A percentile compares a stretch with the other conserved stretches of the same genome.
Evolutionary conservation across 2,329 filamentous ascomycete genomes (phyloP).

Genomic region (Colletotrichum tanaceti): DNA sequence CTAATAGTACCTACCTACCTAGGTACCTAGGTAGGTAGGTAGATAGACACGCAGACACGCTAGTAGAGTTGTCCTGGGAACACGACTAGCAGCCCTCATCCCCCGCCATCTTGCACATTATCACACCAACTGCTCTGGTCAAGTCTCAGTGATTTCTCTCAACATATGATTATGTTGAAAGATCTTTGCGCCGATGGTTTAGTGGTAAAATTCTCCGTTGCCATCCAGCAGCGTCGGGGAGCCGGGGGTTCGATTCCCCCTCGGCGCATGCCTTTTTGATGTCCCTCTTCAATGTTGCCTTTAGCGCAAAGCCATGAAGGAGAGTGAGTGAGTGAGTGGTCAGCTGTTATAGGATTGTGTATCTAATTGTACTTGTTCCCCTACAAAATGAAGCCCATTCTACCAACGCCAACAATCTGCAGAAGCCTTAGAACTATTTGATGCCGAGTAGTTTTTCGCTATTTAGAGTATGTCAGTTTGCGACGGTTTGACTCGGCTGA

Average conservation of each 20-base stretch:
- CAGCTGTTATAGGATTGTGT: no score
- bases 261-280: conserved; percentile 29
- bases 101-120: conserved; percentile 25
- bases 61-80: conserved; percentile 16
- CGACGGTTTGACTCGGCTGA: neutral
- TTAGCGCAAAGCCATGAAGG: neutral
- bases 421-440: neutral
- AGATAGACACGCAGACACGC: no score
- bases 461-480: no score
- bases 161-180: no score
- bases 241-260: conserved; percentile 41
- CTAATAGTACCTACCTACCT: no score
- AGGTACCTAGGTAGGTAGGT: no score
- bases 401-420: neutral
- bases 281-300: neutral
- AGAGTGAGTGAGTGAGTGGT: no score
- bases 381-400: neutral
- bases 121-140: neutral
- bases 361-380: neutral
- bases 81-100: conserved; percentile 28
- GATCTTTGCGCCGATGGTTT: conserved; percentile 36
- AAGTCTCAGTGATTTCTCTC: no score
- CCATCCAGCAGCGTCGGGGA: conserved; percentile 39
- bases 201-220: conserved; percentile 42
- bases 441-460: neutral